Percentiles rank a stretch among this genome's conserved stretches.
phyloP scores from a whole-genome alignment of 1,284 basidiomycete species.

The Ceratorhiza oryzae-sativae region DNA sequence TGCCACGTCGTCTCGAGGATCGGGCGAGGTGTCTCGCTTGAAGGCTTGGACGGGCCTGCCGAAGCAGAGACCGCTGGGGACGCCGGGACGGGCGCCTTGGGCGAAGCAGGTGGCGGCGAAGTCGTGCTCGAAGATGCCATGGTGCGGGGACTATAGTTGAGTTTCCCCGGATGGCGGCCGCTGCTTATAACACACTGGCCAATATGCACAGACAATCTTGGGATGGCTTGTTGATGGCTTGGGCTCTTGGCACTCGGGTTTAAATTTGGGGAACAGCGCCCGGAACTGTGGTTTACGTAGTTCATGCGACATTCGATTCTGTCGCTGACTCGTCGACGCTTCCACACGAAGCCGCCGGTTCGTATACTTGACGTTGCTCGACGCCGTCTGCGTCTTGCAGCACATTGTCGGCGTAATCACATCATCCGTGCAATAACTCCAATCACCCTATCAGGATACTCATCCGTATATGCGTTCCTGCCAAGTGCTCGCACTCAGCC shows the following conservation, averaged over 20 bases:
- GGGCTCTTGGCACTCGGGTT: slow-evolving; percentile 27
- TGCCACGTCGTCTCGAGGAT: slow-evolving; percentile 35
- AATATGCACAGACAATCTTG: background rate
- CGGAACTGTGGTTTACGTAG: no score
- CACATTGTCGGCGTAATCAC: background rate
- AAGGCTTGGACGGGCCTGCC: slow-evolving; percentile 7
- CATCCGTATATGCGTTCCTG: slow-evolving; percentile 15
- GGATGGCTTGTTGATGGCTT: slow-evolving; percentile 19
- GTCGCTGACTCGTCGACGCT: background rate
- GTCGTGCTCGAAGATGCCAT: slow-evolving; percentile 30
- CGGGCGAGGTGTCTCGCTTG: slow-evolving; percentile 19
- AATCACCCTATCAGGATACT: background rate
- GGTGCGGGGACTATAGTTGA: background rate
- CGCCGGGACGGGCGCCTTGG: background rate
- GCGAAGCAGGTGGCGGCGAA: slow-evolving; percentile 22
- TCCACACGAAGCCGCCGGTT: no score
- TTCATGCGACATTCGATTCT: background rate
- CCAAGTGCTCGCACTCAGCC: background rate
- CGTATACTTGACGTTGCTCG: no score
- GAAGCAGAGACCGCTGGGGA: background rate
- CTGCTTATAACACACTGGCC: background rate
- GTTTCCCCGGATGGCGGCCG: background rate
- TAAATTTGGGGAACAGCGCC: slow-evolving; percentile 24
- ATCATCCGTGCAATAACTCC: background rate
- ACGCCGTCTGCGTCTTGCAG: background rate